Evolutionary conservation across 352 stramenopile species (phyloP), one percentile per base, ranked within the genome.

Genomic region (Pythium catenulatum): DNA sequence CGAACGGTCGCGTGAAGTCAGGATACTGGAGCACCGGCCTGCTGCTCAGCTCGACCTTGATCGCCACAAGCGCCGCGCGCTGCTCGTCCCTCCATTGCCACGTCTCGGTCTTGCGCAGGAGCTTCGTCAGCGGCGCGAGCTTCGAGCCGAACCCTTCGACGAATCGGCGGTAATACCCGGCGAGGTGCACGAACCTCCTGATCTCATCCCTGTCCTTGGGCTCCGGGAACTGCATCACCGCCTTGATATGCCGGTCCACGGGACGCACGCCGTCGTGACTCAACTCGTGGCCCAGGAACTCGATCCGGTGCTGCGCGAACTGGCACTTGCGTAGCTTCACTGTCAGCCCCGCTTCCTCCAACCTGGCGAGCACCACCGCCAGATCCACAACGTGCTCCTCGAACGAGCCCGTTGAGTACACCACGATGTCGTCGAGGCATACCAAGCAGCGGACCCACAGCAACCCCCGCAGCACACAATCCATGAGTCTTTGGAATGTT

Each of bases 401-500:
- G 3, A 89, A 41, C 5, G 36, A 25, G 0, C 82, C 85, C 30
- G 89, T 87, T 0, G 77, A 83, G 46, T 78, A 90, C 11, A 91
- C 54, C 1, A 91, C 69, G 11, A 91, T 74, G 32, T 91, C 87
- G 41, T 91, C 81, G 2, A 92, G 36, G 14, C 89, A 92, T 3
- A 92, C 87, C 9, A 92, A 21, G 27, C 84, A 90, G 19, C 56
- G 87, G n/a, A 82, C 56, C 78, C 79, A 90, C 54, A 79, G 69
- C 1, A 91, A 23, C 2, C 81, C 79, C 1, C 87, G 72, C 7
- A 92, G 45, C 8, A 85, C 76, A 15, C 70, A 80, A 23, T 91
- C 69, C 87, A 90, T 90, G 30, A 91, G 61, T 1, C 81, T n/a
- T 25, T 92, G 80, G 41, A 92, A 92, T 1, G 85, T 90, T 4